A percentile compares a stretch with the other conserved stretches of the same genome.
Evolutionary conservation across 2,329 filamentous ascomycete species (phyloP).

Genomic region (Anisogramma anomala): DNA sequence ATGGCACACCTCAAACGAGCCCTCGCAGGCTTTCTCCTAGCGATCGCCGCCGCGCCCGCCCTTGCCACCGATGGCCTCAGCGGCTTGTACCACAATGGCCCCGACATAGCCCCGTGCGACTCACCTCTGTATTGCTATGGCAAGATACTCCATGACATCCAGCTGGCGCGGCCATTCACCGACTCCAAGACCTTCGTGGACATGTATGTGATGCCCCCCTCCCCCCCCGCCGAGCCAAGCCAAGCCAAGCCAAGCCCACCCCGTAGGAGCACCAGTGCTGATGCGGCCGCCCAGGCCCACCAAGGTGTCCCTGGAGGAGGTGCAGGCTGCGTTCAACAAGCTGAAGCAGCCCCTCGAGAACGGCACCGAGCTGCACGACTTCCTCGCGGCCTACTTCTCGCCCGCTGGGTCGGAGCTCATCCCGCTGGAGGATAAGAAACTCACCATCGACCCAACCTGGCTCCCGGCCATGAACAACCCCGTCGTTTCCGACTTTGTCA

Average conservation of each 20-base stretch:
- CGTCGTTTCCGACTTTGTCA: conserved; percentile 47
- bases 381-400: conserved; percentile 52
- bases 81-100: conserved; percentile 49
- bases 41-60: background rate
- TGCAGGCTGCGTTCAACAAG: conserved; percentile 48
- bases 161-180: conserved; percentile 50
- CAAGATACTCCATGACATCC: conserved; percentile 48
- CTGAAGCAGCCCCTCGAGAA: conserved; percentile 51
- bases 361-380: conserved; percentile 48
- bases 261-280: background rate
- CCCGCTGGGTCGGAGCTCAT: conserved; percentile 52
- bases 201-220: conserved; percentile 36
- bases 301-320: conserved; percentile 44
- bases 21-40: background rate
- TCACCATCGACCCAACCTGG: conserved; percentile 47
- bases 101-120: conserved; percentile 51
- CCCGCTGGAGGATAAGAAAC: conserved; percentile 36
- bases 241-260: background rate
- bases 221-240: no score
- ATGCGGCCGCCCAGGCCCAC: conserved; percentile 38
- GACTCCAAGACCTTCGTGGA: conserved; percentile 65
- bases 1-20: background rate
- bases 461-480: conserved; percentile 44
- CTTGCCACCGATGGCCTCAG: conserved; percentile 17
- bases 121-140: conserved; percentile 58